A percentile compares a stretch with the other conserved stretches of the same genome.
Evolutionary conservation across 2,329 filamentous ascomycete genomes (phyloP).

Genomic region (Aureobasidium mangrovei): DNA sequence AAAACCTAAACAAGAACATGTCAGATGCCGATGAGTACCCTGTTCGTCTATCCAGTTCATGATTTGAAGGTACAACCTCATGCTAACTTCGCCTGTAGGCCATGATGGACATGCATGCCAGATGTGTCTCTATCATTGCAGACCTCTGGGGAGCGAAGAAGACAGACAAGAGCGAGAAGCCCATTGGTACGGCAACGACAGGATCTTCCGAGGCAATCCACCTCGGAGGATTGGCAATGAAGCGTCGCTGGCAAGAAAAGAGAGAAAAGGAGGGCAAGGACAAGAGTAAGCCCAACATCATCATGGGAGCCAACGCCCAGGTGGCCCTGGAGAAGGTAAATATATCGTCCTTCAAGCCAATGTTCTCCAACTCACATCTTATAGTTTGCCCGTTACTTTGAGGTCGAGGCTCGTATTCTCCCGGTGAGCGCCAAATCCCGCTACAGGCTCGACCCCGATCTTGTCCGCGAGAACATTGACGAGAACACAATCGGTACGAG

Average conservation of each 20-base stretch:
- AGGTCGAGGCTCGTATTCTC: conserved; percentile 58
- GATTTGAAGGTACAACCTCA: conserved; percentile 42
- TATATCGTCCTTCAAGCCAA: neutral
- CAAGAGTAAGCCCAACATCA: conserved; percentile 56
- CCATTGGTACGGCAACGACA: conserved; percentile 61
- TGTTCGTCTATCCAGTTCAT: conserved; percentile 26
- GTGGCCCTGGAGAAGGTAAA: conserved; percentile 57
- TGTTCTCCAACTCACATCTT: neutral
- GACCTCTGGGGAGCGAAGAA: conserved; percentile 56
- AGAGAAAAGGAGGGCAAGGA: conserved; percentile 53
- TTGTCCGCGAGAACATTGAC: conserved; percentile 59
- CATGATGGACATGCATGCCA: conserved; percentile 51
- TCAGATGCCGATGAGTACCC: conserved; percentile 58
- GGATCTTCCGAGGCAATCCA: conserved; percentile 65
- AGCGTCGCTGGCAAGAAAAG: conserved; percentile 62
- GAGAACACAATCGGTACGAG: conserved; percentile 58
- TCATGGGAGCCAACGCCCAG: conserved; percentile 67
- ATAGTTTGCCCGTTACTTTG: conserved; percentile 60
- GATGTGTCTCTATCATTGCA: conserved; percentile 61
- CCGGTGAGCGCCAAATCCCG: conserved; percentile 53
- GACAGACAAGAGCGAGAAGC: conserved; percentile 41
- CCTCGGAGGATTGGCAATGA: conserved; percentile 64
- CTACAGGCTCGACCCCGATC: conserved; percentile 53
- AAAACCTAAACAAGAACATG: conserved; percentile 63
- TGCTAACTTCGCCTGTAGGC: neutral